Base-by-base conservation (phyloP, 1,139 yeast genomes). In the Sugiyamaella neomexicana region DNA sequence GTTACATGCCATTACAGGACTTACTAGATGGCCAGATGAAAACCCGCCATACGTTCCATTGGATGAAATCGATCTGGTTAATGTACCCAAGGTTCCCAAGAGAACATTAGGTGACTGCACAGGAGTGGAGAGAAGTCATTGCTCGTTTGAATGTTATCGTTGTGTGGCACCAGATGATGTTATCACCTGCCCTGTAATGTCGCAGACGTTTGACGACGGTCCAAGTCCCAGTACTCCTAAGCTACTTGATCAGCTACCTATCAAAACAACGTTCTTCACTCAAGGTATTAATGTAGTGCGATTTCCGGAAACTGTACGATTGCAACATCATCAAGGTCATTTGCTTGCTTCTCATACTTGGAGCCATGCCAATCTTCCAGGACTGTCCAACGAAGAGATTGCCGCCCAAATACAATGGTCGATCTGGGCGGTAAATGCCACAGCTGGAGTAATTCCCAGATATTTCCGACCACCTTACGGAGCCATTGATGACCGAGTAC, bases 401-500 rank as follows among this genome's bases (percentile, higher is more conserved):
- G 83, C 87, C 56, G 96, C 97, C 0, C 97, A 91, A 68, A 73
- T 91, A 46, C 85, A 91, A 71, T 91, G 98, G 99, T 86, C 95
- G 1, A 83, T 90, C 38, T 91, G 98, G 98, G 97, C 97, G 5
- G 89, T 90, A 95, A 90, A 93, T 72, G 97, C 97, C 2, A 90
- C 98, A 0, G 87, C 89, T 0, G 77, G 84, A 20, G 93, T 90
- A 64, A 69, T 88, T n/a, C 98, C 98, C 12, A 85, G 86, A 65
- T 93, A 93, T 86, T 91, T 88, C 69, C 78, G 99, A 58, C 99
- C 99, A 0, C 99, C 99, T 0, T 91, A 89, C 69, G 98, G 98
- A 0, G 97, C 96, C 0, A 77, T 88, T 46, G 99, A 91, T 71
- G 85, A 89, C 68, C 75, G 98, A 52, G 86, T 91, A 1, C 74